Conservation (phyloP, 768 basidiomycete species). For the Cystoderma amianthinum region DNA sequence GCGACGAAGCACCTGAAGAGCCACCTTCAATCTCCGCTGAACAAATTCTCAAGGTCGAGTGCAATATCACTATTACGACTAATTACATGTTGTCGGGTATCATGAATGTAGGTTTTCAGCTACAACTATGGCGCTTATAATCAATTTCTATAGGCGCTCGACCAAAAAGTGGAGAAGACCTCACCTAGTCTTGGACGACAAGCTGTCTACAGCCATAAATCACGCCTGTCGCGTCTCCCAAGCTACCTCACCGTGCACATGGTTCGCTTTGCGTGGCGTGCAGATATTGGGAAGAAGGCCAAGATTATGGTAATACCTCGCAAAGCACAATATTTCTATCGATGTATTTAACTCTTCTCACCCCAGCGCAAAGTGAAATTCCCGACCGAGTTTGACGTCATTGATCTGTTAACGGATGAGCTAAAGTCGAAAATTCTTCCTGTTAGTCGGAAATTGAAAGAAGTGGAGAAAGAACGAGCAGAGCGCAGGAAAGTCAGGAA, state of each 20-base stretch:
- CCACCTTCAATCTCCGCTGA: constrained; percentile 55
- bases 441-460: constrained; percentile 64
- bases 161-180: constrained; percentile 80
- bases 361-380: constrained; percentile 86
- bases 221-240: constrained; percentile 80
- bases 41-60: constrained; percentile 82
- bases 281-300: constrained; percentile 86
- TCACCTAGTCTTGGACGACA: constrained; percentile 75
- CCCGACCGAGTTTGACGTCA: constrained; percentile 78
- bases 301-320: constrained; percentile 80
- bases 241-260: constrained; percentile 85
- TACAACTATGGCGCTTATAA: neutral
- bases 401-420: constrained; percentile 78
- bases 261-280: constrained; percentile 94
- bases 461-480: constrained; percentile 74
- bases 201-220: constrained; percentile 75
- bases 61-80: constrained; percentile 82
- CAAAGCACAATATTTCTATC: neutral
- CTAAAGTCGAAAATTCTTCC: constrained; percentile 67
- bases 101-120: constrained; percentile 45
- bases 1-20: constrained; percentile 81
- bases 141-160: constrained; percentile 53
- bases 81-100: constrained; percentile 90
- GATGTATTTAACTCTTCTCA: neutral
- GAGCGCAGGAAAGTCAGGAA: constrained; percentile 82